Base-by-base conservation (phyloP, 2,329 filamentous ascomycete species). In the Aureobasidium sp. region DNA sequence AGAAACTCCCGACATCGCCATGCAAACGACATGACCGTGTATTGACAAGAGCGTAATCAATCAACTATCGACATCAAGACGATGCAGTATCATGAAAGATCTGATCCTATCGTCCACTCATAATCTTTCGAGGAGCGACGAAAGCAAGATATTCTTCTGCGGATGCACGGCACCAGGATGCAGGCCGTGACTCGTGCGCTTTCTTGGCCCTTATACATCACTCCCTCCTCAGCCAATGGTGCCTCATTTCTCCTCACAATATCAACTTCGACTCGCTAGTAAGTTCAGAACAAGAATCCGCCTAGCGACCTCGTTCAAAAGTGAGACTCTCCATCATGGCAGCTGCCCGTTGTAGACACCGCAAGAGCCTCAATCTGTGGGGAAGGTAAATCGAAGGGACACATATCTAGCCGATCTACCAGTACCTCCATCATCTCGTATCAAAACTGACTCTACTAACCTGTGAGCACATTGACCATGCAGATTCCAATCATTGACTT, bases 401-500 rank as follows among this genome's bases (percentile, higher is more conserved):
- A 49, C 7, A 52, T 37, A 29, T 47, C 29, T 31, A 31, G 29
- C 29, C 29, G 4, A 9, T 9, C 29, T 31, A 31, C 29, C 29
- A 5, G 8, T 4, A 31, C 29, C 29, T 31, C 5, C 5, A 3
- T 31, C 12, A 44, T 11, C 9, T 25, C 9, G 14, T 25, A 25
- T 44, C 14, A 14, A 2, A 5, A 14, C 41, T 6, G 1, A 4
- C 9, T 2, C 7, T 15, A 14, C 8, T 2, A 34, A 2, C 34
- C 5, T 20, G 0, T 49, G n/a, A 12, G 34, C 1, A 29, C 3
- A 2, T 20, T 14, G 6, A 48, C 29, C 5, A 58, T 58, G 42
- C 55, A 48, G 11, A 58, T 58, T 39, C 55, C 55, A 6, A 9
- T 58, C 15, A 48, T 58, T 8, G 42, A 58, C n/a, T 58, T 58